These are phyloP conservation scores for Elsinoe fawcettii DNA, from an alignment of 2,329 filamentous ascomycete genomes.

Conservation along the genomic window DNA sequence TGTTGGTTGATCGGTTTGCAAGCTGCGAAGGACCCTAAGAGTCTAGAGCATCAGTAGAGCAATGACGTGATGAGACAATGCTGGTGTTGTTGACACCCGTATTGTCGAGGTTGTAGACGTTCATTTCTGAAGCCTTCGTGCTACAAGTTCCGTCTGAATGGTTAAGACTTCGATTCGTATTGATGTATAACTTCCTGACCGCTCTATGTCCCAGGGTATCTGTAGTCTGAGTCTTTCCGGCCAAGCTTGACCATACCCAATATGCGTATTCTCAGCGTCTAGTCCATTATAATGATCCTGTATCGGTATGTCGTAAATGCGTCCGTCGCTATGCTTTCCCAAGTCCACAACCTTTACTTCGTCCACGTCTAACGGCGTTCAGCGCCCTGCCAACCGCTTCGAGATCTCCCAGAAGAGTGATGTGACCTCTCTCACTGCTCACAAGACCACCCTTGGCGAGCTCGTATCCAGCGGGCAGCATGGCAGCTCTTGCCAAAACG, in stretches of 20 bases:
- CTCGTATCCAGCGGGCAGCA: conserved; percentile 73
- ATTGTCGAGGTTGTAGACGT: too few relatives aligned
- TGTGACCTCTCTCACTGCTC: conserved; percentile 75
- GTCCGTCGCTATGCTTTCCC: conserved; percentile 24
- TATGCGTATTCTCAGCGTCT: neutral
- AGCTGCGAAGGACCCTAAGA: too few relatives aligned
- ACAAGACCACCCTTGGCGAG: conserved; percentile 66
- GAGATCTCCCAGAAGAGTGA: conserved; percentile 78
- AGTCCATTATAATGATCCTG: neutral
- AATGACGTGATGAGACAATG: too few relatives aligned
- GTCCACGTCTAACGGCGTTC: conserved; percentile 60
- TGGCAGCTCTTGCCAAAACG: conserved; percentile 73
- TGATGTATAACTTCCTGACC: neutral
- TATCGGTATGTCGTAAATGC: neutral
- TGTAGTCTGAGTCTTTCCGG: neutral
- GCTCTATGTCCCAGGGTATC: neutral
- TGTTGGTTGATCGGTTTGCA: too few relatives aligned
- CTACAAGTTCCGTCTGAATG: neutral
- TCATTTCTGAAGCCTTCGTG: too few relatives aligned
- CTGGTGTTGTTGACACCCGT: too few relatives aligned
- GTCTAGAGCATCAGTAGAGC: too few relatives aligned
- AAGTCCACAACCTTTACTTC: conserved; percentile 63
- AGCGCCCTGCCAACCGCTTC: conserved; percentile 71
- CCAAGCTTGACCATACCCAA: neutral
- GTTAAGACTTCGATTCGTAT: neutral